Evolutionary conservation across 148 eudicot species (phyloP).

Genomic region (Agrostemma githago): DNA sequence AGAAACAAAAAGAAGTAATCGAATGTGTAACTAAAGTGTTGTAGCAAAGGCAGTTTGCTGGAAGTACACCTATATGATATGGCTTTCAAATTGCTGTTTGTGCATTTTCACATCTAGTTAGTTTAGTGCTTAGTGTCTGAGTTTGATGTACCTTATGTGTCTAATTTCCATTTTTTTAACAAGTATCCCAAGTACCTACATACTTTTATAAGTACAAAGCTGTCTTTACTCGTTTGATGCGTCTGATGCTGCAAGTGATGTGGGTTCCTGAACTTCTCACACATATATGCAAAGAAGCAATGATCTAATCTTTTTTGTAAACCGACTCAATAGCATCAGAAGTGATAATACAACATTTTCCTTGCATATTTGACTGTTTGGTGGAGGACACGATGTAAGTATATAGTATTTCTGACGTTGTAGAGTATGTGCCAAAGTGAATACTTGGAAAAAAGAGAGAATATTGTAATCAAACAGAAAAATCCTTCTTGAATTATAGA

Average conservation of each 20-base stretch:
- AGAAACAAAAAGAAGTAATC: not conserved
- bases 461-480: not conserved
- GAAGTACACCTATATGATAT: not conserved
- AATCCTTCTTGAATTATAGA: not conserved
- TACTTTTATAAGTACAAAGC: too few species aligned
- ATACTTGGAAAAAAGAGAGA: not conserved
- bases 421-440: not conserved
- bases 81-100: not conserved
- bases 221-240: not conserved
- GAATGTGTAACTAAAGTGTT: not conserved
- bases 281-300: not conserved
- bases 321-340: not conserved
- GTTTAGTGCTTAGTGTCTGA: not conserved
- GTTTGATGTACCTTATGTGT: not conserved
- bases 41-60: not conserved
- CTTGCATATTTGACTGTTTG: constrained; percentile 3
- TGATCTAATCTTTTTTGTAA: not conserved
- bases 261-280: not conserved
- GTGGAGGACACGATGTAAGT: not conserved
- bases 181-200: not conserved
- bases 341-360: not conserved
- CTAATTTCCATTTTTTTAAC: not conserved
- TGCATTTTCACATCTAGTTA: not conserved
- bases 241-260: not conserved
- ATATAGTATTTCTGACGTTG: not conserved